Evolutionary conservation across 2,329 filamentous ascomycete species (phyloP), one percentile per base, ranked within the genome.

Genomic region (Arachnomyces sp.): DNA sequence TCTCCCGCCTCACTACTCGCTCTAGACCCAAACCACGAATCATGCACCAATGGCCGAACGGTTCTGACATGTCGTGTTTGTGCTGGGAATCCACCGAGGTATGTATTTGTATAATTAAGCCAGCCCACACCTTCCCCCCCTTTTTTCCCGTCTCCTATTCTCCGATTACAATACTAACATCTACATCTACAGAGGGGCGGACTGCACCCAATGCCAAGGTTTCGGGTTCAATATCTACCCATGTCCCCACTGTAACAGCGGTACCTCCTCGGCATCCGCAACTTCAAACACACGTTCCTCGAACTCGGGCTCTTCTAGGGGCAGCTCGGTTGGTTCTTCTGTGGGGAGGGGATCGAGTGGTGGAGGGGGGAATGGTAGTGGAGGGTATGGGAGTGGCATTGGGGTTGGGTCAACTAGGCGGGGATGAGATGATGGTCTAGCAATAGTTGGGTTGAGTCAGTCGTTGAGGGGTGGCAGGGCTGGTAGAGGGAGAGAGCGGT

Each of bases 51-150:
- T 9, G 59, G 60, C 3, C 49, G 49, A 31, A 58, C 53, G 4
- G 56, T 60, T 16, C 6, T 56, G 11, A 63, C 59, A 33, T 63
- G 60, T 44, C 51, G 51, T n/a, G 45, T 45, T 33, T 63, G 60
- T 34, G 60, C 60, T 13, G 60, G 60, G 1, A 60, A 63, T 43
- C 57, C 59, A 39, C 59, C 59, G 16, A 56, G 60, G 60, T 63
- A 52, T 28, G 16, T 39, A 25, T 25, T 5, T 5, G 9, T 25
- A n/a, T n/a, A n/a, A n/a, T n/a, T n/a, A n/a, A n/a, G n/a, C n/a
- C n/a, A n/a, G n/a, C n/a, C n/a, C n/a, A 25, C 20, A 5, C 20
- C 20, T 5, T 25, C 20, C 20, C 5, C 20, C 20, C 9, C 20
- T 25, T 5, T 5, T 9, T 25, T 25, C 20, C 20, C 20, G 20